Percentiles rank a stretch among this genome's conserved stretches.
These are phyloP conservation scores for Theileria sp. DNA, from an alignment of 169 alveolate species.

Conservation along the genomic window DNA sequence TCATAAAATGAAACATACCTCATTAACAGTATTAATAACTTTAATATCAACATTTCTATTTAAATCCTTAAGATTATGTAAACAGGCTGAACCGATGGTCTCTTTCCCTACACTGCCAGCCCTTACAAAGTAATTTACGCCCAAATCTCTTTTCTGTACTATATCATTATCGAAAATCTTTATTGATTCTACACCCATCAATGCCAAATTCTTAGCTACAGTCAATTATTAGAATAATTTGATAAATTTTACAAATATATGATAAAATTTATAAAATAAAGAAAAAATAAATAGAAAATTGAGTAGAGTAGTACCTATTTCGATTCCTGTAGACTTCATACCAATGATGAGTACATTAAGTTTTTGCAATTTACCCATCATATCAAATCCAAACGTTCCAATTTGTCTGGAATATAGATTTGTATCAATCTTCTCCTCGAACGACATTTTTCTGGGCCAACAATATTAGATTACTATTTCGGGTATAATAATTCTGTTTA, in stretches of 20 bases:
- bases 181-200: constrained; percentile 94
- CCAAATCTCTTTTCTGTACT: constrained; percentile 86
- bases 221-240: constrained; percentile 71
- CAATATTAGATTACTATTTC: neutral
- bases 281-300: neutral
- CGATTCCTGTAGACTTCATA: constrained; percentile 88
- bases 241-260: neutral
- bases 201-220: constrained; percentile 92
- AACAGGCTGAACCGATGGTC: constrained; percentile 85
- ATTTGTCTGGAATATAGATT: constrained; percentile 96
- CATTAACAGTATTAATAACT: constrained; percentile 47
- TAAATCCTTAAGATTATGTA: constrained; percentile 84
- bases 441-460: neutral
- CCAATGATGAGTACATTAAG: constrained; percentile 92
- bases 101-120: constrained; percentile 85
- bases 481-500: neutral
- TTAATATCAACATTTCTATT: constrained; percentile 88
- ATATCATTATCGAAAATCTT: constrained; percentile 86
- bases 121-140: constrained; percentile 90
- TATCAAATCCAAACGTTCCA: constrained; percentile 98
- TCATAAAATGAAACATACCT: neutral
- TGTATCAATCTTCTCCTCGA: constrained; percentile 83
- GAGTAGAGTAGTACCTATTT: constrained; percentile 39
- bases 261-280: neutral
- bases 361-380: constrained; percentile 92